Evolutionary conservation across 2,329 filamentous ascomycete species (phyloP).

Genomic region (Alternaria rosae): DNA sequence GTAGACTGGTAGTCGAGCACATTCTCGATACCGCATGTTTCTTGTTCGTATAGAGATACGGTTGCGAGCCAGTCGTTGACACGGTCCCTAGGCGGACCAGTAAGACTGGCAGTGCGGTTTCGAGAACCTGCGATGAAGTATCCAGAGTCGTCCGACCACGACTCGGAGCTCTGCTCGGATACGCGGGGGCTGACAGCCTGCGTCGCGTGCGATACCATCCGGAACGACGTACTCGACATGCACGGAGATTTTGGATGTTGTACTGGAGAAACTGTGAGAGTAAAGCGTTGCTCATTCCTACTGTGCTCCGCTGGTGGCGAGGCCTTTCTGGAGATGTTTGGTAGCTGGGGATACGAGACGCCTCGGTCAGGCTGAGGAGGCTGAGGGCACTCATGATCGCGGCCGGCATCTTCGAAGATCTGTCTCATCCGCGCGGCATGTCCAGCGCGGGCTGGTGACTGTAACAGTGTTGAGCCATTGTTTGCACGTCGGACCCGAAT

Average conservation of each 20-base stretch:
- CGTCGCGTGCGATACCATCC: not conserved
- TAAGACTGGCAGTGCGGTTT: not conserved
- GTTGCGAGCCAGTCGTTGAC: slow-evolving; percentile 29
- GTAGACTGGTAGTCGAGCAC: not conserved
- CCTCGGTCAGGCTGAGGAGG: not conserved
- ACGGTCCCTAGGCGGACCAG: slow-evolving; percentile 10
- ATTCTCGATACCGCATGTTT: not conserved
- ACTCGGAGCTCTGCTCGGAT: slow-evolving; percentile 23
- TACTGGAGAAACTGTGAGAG: not conserved
- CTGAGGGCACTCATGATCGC: slow-evolving; percentile 5
- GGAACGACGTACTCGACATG: not conserved
- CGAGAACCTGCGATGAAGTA: slow-evolving; percentile 22
- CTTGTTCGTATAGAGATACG: slow-evolving; percentile 1
- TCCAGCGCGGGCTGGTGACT: slow-evolving; percentile 41
- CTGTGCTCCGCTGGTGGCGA: slow-evolving; percentile 5
- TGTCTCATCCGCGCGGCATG: slow-evolving; percentile 38
- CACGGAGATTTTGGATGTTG: slow-evolving; percentile 7
- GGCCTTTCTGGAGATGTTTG: slow-evolving; percentile 30
- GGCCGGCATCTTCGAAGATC: slow-evolving; percentile 34
- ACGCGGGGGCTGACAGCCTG: not conserved
- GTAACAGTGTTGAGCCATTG: slow-evolving; percentile 25
- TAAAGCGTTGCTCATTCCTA: not conserved
- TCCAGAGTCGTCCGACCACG: slow-evolving; percentile 40
- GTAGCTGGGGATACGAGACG: slow-evolving; percentile 31
- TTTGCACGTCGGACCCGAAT: slow-evolving; percentile 33